These are phyloP conservation scores for Xylona heveae DNA, from an alignment of 495 filamentous ascomycete species.

Conservation along the genomic window DNA sequence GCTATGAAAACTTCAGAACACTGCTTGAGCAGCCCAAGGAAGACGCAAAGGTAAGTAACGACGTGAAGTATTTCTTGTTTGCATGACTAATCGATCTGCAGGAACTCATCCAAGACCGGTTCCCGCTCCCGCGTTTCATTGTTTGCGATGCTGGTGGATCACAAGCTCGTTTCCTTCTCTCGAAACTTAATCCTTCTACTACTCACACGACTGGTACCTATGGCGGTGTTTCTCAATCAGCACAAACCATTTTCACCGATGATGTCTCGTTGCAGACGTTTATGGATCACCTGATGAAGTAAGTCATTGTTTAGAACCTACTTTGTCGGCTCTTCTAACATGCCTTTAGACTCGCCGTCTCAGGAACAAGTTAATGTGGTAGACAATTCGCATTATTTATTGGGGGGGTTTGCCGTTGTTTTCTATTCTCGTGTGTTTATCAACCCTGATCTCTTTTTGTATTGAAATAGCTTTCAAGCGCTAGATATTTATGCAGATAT, in stretches of 20 bases:
- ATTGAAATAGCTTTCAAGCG: no score
- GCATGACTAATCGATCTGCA: constrained; percentile 15
- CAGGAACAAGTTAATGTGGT: constrained; percentile 40
- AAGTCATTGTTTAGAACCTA: constrained; percentile 15
- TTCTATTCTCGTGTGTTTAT: no score
- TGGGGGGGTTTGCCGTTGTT: no score
- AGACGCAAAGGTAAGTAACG: constrained; percentile 64
- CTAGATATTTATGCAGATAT: no score
- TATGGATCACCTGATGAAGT: constrained; percentile 99
- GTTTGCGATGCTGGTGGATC: constrained; percentile 97
- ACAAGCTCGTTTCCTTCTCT: constrained; percentile 91
- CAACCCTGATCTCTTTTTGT: no score
- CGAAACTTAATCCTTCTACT: constrained; percentile 94
- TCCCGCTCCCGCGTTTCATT: constrained; percentile 95
- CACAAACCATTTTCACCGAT: constrained; percentile 98
- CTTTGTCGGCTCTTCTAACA: background rate
- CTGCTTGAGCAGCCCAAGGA: constrained; percentile 93
- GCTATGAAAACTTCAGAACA: constrained; percentile 86
- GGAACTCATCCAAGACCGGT: constrained; percentile 94
- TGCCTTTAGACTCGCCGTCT: constrained; percentile 32
- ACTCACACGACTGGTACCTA: constrained; percentile 91
- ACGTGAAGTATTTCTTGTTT: background rate
- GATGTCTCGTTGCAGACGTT: constrained; percentile 97
- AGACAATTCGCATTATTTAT: no score
- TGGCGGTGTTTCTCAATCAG: constrained; percentile 71